These are phyloP conservation scores for Agrostemma githago DNA, from an alignment of 148 eudicot species.

Conservation along the genomic window DNA sequence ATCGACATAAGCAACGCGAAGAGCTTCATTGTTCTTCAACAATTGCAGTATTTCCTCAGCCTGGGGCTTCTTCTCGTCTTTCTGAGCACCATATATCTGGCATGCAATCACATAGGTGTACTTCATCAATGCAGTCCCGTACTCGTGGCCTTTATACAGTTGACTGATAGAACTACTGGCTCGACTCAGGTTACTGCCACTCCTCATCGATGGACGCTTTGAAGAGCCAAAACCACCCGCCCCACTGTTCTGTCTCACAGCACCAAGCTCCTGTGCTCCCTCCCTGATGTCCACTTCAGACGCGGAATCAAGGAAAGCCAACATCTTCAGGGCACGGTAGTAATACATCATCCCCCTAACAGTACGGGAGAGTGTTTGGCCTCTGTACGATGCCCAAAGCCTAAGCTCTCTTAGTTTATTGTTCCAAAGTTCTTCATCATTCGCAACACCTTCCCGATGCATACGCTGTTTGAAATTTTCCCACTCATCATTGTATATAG, in stretches of 20 bases:
- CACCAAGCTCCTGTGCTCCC: conserved; percentile 60
- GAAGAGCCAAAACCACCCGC: conserved; percentile 39
- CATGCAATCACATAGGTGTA: conserved; percentile 55
- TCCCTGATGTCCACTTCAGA: conserved; percentile 92
- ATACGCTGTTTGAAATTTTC: conserved; percentile 72
- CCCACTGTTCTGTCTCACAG: conserved; percentile 46
- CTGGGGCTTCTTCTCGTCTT: conserved; percentile 59
- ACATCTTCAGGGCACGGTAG: conserved; percentile 86
- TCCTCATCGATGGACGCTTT: conserved; percentile 31
- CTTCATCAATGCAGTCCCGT: conserved; percentile 56
- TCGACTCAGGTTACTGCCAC: conserved; percentile 45
- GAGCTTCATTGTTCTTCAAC: conserved; percentile 84
- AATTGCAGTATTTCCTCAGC: conserved; percentile 79
- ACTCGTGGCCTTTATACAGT: conserved; percentile 50
- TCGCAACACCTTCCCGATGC: conserved; percentile 62
- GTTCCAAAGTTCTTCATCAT: conserved; percentile 53
- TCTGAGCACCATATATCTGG: conserved; percentile 57
- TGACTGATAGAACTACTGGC: conserved; percentile 43
- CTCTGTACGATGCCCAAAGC: conserved; percentile 93
- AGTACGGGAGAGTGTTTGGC: conserved; percentile 88
- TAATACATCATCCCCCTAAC: conserved; percentile 99
- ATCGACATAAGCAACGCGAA: conserved; percentile 94
- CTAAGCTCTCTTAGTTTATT: conserved; percentile 57
- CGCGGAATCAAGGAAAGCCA: conserved; percentile 94
- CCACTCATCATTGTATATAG: conserved; percentile 89